Evolutionary conservation across 352 stramenopile genomes (phyloP).

Genomic region (Phytophthora litchii): DNA sequence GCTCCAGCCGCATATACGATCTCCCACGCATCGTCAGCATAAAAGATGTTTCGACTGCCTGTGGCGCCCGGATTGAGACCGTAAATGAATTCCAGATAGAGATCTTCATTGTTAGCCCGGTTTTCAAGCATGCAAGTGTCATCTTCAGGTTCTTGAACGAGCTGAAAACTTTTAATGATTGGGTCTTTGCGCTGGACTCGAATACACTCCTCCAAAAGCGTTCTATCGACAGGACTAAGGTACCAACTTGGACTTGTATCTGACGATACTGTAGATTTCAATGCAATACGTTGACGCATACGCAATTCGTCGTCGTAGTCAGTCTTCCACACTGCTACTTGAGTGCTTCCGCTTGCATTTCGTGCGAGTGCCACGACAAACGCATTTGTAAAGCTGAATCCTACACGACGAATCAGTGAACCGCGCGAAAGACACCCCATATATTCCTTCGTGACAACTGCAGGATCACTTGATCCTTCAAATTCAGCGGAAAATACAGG

Average conservation of each 20-base stretch:
- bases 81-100: constrained; percentile 81
- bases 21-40: constrained; percentile 71
- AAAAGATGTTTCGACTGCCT: constrained; percentile 73
- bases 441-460: constrained; percentile 65
- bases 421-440: constrained; percentile 47
- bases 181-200: constrained; percentile 10
- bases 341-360: constrained; percentile 37
- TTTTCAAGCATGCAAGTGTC: constrained; percentile 10
- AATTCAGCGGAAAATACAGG: background rate
- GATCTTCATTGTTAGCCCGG: constrained; percentile 24
- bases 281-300: constrained; percentile 36
- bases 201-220: constrained; percentile 23
- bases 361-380: constrained; percentile 59
- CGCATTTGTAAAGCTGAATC: constrained; percentile 60
- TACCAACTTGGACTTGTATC: constrained; percentile 16
- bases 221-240: constrained; percentile 25
- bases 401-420: constrained; percentile 47
- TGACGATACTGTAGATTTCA: constrained; percentile 20
- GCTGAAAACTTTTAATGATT: background rate
- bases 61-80: constrained; percentile 64
- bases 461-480: constrained; percentile 11
- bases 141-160: constrained; percentile 5
- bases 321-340: constrained; percentile 74
- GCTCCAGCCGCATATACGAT: constrained; percentile 85
- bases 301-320: constrained; percentile 76